Base-by-base conservation (phyloP, 345 rosid genomes). In the Sisymbrium irio region DNA sequence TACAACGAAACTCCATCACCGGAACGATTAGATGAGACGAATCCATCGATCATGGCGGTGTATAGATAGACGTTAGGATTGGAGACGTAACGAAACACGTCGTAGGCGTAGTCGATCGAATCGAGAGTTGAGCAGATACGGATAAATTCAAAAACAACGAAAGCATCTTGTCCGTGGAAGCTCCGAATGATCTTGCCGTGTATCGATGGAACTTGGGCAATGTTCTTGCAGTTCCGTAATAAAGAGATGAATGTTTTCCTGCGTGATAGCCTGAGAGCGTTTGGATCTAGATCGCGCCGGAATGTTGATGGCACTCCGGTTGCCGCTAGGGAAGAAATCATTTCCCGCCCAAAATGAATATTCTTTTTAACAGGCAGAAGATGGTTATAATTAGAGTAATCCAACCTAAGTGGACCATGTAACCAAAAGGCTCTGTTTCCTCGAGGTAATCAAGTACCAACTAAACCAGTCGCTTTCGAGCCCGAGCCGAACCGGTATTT, bases 11-110 rank as follows among this genome's bases (percentile, higher is more conserved):
- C 83, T 22, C 85, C 91, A 65, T 85, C 80, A 28, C 42, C 25
- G 51, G 22, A 78, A 65, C 64, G 82, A 53, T 81, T 79, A 22
- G 80, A 79, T 12, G 69, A 75, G 15, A 81, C 88, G 45, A 83
- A 76, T 27, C 86, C 87, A 55, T 85, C 86, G 55, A 86, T 85
- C 62, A 85, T 75, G 65, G 85, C 88, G 20, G 94, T 89, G 85
- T 82, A 82, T 14, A 85, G 86, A 45, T 78, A 88, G 0, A 86
- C 85, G 28, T 86, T 86, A 30, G 86, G 94, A 39, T 69, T 66
- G 6, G 58, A 67, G 25, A 71, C 80, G 74, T 51, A 60, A 2
- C 73, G 71, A 60, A 89, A 89, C 66, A 83, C 78, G 54, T 69
- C 85, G 62, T 59, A 60, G 32, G 88, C 91, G 54, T 86, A 85